Percentiles rank a stretch among this genome's conserved stretches.
These are phyloP conservation scores for Pythium aristosporum DNA, from an alignment of 352 stramenopile genomes.

Conservation along the genomic window DNA sequence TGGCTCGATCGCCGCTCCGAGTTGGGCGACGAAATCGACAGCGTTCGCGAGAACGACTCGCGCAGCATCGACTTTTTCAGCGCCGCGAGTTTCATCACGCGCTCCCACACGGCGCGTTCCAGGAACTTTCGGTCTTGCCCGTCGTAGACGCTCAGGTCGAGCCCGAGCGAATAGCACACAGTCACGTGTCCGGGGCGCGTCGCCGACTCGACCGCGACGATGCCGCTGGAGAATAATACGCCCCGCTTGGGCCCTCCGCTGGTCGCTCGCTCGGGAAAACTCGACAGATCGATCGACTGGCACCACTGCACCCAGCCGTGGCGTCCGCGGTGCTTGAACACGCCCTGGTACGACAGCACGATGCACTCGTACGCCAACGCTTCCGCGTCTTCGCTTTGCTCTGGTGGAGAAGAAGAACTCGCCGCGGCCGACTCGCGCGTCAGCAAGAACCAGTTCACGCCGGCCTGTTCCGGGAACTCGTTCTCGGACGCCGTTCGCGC, in stretches of 20 bases:
- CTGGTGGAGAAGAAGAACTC: too few relatives aligned
- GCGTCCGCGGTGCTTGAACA: constrained; percentile 26
- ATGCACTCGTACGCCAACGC: constrained; percentile 14
- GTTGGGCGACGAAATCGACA: constrained; percentile 20
- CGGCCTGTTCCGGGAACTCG: constrained; percentile 11
- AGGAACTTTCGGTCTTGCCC: constrained; percentile 10
- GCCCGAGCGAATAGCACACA: constrained; percentile 20
- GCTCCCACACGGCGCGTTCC: constrained; percentile 26
- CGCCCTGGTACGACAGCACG: constrained; percentile 26
- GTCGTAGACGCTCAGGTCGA: constrained; percentile 15
- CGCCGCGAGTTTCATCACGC: constrained; percentile 25
- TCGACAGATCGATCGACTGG: constrained; percentile 29
- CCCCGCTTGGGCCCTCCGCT: constrained; percentile 6
- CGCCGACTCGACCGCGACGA: constrained; percentile 24
- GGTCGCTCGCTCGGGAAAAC: not conserved
- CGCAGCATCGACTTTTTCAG: constrained; percentile 24
- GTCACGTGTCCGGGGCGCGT: constrained; percentile 18
- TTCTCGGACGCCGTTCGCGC: constrained; percentile 2
- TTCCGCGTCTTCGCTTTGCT: too few relatives aligned
- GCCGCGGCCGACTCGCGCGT: not conserved
- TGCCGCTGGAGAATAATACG: constrained; percentile 22
- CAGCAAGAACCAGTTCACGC: constrained; percentile 25
- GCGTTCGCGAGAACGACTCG: constrained; percentile 15
- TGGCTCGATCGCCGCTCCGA: constrained; percentile 1
- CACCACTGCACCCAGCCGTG: constrained; percentile 31